phyloP scores from a whole-genome alignment of 208 protist species.

The Leptomonas seymouri region DNA sequence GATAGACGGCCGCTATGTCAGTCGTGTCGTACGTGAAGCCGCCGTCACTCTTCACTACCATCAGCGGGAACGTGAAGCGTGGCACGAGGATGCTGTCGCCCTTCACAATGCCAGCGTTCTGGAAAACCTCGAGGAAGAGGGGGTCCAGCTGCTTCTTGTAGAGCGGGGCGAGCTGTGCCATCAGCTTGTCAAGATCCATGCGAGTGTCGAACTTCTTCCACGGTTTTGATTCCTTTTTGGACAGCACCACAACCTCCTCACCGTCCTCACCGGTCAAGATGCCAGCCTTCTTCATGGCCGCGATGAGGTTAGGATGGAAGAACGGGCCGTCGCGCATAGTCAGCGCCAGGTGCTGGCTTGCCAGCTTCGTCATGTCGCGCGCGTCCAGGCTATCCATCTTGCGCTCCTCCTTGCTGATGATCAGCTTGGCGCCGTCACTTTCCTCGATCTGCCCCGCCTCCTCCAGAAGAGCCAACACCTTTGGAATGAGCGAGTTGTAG shows the following conservation, averaged over 20 bases:
- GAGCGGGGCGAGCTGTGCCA: conserved; percentile 66
- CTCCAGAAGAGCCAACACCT: conserved; percentile 81
- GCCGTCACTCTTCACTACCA: conserved; percentile 96
- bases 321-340: conserved; percentile 52
- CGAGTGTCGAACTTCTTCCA: conserved; percentile 83
- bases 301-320: conserved; percentile 81
- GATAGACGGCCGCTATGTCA: conserved; percentile 91
- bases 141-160: conserved; percentile 80
- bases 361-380: conserved; percentile 86
- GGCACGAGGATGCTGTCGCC: conserved; percentile 82
- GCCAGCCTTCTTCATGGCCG: conserved; percentile 75
- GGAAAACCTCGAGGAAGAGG: conserved; percentile 79
- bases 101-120: conserved; percentile 63
- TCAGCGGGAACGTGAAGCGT: conserved; percentile 93
- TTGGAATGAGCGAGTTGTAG: conserved; percentile 94
- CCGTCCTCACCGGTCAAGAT: conserved; percentile 77
- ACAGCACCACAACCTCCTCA: conserved; percentile 74
- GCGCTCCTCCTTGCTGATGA: conserved; percentile 77
- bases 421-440: conserved; percentile 90
- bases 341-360: conserved; percentile 70
- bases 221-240: conserved; percentile 91
- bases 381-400: conserved; percentile 57
- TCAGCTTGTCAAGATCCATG: conserved; percentile 86
- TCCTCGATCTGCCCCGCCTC: conserved; percentile 77
- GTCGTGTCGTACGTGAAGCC: conserved; percentile 96